Percentiles rank a stretch among this genome's conserved stretches.
Conservation (phyloP, 2,329 filamentous ascomycete species). For the Ophiostoma sp. region DNA sequence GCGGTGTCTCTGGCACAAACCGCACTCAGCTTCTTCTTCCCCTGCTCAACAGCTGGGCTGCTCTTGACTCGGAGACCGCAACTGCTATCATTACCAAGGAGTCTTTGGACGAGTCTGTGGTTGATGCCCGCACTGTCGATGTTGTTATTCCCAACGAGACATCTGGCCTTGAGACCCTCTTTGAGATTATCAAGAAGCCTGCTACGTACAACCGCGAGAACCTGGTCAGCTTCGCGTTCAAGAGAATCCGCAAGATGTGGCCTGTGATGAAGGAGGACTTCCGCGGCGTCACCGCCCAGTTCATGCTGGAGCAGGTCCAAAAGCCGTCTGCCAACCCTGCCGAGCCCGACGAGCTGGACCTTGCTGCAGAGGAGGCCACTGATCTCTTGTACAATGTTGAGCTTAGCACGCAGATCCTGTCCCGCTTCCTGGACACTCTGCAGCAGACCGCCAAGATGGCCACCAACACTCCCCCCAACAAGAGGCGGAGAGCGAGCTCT, state of each 20-base stretch:
- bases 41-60: conserved; percentile 63
- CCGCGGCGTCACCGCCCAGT: conserved; percentile 54
- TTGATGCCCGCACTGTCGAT: conserved; percentile 43
- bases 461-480: conserved; percentile 65
- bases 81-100: conserved; percentile 43
- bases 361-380: conserved; percentile 55
- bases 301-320: conserved; percentile 58
- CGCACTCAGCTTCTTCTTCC: conserved; percentile 74
- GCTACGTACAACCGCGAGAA: conserved; percentile 41
- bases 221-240: conserved; percentile 62
- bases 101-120: conserved; percentile 29
- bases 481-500: conserved; percentile 72
- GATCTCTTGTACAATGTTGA: conserved; percentile 67
- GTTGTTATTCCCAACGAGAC: conserved; percentile 51
- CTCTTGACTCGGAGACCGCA: conserved; percentile 48
- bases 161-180: conserved; percentile 47
- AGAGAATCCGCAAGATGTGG: conserved; percentile 68
- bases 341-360: conserved; percentile 35
- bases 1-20: conserved; percentile 61
- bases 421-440: conserved; percentile 66
- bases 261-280: conserved; percentile 59
- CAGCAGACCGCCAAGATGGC: conserved; percentile 68
- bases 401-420: conserved; percentile 67
- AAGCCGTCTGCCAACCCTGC: conserved; percentile 31
- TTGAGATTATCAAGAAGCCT: conserved; percentile 43